phyloP scores from a whole-genome alignment of 169 alveolate genomes.

The Neospora caninum region DNA sequence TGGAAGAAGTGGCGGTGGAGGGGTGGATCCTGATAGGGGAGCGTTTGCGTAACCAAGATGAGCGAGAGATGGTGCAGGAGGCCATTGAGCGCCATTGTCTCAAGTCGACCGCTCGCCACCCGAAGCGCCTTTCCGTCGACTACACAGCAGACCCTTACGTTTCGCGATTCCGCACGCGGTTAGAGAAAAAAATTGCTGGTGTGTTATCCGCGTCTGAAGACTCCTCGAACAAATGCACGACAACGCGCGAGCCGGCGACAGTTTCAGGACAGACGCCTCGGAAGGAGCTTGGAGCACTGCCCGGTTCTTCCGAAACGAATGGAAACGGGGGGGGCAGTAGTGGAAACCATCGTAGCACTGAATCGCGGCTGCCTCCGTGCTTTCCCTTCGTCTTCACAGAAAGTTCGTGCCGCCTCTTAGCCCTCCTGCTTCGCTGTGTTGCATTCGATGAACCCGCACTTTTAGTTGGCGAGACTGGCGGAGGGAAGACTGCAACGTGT shows the following conservation, averaged over 20 bases:
- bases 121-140: slow-evolving; percentile 66
- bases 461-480: slow-evolving; percentile 99
- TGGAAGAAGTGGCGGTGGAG: slow-evolving; percentile 83
- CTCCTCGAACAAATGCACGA: slow-evolving; percentile 48
- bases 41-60: slow-evolving; percentile 90
- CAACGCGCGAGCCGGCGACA: slow-evolving; percentile 24
- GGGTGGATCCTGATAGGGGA: slow-evolving; percentile 96
- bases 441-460: slow-evolving; percentile 95
- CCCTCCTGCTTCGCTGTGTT: slow-evolving; percentile 92
- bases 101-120: slow-evolving; percentile 60
- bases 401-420: slow-evolving; percentile 82
- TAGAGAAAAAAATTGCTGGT: slow-evolving; percentile 63
- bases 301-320: no score
- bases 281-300: no score
- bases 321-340: neutral
- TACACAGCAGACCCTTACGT: slow-evolving; percentile 74
- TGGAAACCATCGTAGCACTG: neutral
- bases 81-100: slow-evolving; percentile 72
- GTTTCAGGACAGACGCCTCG: no score
- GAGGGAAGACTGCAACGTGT: slow-evolving; percentile 98
- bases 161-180: slow-evolving; percentile 59
- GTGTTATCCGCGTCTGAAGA: slow-evolving; percentile 48
- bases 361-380: slow-evolving; percentile 59
- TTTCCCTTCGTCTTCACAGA: slow-evolving; percentile 72
- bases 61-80: slow-evolving; percentile 75